phyloP scores from a whole-genome alignment of 2,329 filamentous ascomycete genomes.

The Chaetomium strumarium region DNA sequence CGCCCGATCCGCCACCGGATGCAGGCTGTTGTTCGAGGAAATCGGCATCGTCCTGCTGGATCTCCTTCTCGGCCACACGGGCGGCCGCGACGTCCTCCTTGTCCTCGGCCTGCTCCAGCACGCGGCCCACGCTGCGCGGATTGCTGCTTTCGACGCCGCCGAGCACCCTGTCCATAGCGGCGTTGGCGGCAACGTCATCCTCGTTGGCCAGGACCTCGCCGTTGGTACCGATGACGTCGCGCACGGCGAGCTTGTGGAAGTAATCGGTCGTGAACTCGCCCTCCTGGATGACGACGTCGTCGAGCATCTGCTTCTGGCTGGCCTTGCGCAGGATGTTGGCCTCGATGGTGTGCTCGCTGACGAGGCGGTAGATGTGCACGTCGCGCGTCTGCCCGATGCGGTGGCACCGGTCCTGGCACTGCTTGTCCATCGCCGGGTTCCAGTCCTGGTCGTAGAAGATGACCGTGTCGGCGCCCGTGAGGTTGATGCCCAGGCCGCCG shows the following conservation, averaged over 20 bases:
- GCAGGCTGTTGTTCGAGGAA: conserved; percentile 60
- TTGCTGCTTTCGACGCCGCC: conserved; percentile 55
- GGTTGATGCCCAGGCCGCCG: conserved; percentile 89
- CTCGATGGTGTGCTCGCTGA: conserved; percentile 92
- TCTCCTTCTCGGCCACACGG: conserved; percentile 80
- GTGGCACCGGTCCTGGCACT: conserved; percentile 95
- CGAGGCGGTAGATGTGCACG: conserved; percentile 93
- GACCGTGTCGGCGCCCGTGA: conserved; percentile 93
- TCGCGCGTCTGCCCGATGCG: conserved; percentile 96
- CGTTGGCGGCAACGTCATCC: conserved; percentile 66
- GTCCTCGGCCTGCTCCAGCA: conserved; percentile 86
- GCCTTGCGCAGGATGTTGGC: conserved; percentile 96
- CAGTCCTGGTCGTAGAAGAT: conserved; percentile 99
- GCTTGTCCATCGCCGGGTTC: conserved; percentile 99
- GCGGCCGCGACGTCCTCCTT: conserved; percentile 86
- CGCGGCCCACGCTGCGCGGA: conserved; percentile 58
- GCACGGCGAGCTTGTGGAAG: conserved; percentile 71
- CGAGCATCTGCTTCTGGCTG: conserved; percentile 94
- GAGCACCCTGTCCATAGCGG: conserved; percentile 80
- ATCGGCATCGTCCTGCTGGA: conserved; percentile 78
- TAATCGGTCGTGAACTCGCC: conserved; percentile 97
- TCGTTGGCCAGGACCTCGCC: conserved; percentile 44
- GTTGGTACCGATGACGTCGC: conserved; percentile 58
- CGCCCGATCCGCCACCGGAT: conserved; percentile 35
- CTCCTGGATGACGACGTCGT: conserved; percentile 97